Conservation (phyloP, 2,329 filamentous ascomycete genomes). For the Aphanoascus verrucosus region DNA sequence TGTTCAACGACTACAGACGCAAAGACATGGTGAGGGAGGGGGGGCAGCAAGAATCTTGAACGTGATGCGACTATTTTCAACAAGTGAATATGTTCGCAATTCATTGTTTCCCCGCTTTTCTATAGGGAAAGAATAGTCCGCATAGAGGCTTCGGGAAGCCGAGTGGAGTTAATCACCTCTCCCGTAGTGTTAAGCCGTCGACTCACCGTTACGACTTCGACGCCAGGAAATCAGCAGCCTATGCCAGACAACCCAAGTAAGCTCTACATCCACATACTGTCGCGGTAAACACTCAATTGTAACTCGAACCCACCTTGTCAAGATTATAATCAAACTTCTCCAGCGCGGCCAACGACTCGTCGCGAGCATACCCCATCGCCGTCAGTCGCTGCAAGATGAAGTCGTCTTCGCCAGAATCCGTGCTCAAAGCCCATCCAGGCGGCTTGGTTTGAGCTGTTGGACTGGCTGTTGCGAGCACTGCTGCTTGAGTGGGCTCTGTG, state of each 20-base stretch:
- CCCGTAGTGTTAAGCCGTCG: not conserved
- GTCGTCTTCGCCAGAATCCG: conserved; percentile 74
- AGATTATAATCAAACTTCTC: conserved; percentile 96
- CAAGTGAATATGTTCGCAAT: too few relatives aligned
- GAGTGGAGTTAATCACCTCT: not conserved
- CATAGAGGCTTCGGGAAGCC: not conserved
- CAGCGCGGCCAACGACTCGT: conserved; percentile 63
- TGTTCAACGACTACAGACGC: too few relatives aligned
- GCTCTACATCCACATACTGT: not conserved
- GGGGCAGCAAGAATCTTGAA: too few relatives aligned
- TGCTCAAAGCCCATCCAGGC: conserved; percentile 58
- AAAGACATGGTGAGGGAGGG: too few relatives aligned
- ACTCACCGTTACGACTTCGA: conserved; percentile 28
- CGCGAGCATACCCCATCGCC: conserved; percentile 73
- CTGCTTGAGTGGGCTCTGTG: conserved; percentile 5
- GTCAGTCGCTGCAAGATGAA: conserved; percentile 82
- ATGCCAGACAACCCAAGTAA: not conserved
- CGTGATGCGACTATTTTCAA: too few relatives aligned
- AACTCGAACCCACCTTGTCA: conserved; percentile 65
- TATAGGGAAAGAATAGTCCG: too few relatives aligned
- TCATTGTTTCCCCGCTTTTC: too few relatives aligned
- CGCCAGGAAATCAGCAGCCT: conserved; percentile 35
- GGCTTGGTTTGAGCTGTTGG: conserved; percentile 21
- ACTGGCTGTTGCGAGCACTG: conserved; percentile 12
- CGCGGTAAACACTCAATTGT: not conserved